A percentile compares a stretch with the other conserved stretches of the same genome.
Evolutionary conservation across 1,284 basidiomycete species (phyloP).

Genomic region (Ustilago nuda): DNA sequence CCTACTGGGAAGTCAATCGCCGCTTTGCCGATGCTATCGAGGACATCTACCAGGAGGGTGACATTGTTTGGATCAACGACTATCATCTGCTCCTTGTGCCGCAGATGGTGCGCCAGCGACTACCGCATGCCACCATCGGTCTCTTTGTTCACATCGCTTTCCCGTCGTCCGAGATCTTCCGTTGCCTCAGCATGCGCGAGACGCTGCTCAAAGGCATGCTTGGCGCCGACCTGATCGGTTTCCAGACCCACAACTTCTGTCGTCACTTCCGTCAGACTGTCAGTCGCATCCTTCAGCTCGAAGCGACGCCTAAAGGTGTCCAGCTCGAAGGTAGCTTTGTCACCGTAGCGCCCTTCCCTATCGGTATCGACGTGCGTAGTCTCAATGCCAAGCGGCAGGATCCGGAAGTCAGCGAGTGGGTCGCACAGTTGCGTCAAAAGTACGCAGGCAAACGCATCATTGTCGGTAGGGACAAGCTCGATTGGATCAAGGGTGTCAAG

Average conservation of each 20-base stretch:
- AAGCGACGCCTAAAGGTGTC: slow-evolving; percentile 85
- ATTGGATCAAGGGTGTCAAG: slow-evolving; percentile 84
- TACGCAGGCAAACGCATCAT: slow-evolving; percentile 86
- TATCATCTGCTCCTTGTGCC: slow-evolving; percentile 87
- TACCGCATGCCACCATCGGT: slow-evolving; percentile 80
- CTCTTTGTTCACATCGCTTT: slow-evolving; percentile 92
- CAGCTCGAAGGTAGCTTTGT: slow-evolving; percentile 76
- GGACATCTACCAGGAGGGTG: slow-evolving; percentile 80
- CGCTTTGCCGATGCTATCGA: slow-evolving; percentile 84
- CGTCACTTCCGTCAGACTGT: slow-evolving; percentile 76
- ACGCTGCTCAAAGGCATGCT: slow-evolving; percentile 79
- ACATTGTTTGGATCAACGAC: slow-evolving; percentile 75
- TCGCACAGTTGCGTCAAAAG: slow-evolving; percentile 78
- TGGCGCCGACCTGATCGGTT: slow-evolving; percentile 79
- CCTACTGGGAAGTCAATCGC: slow-evolving; percentile 84
- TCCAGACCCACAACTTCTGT: slow-evolving; percentile 80
- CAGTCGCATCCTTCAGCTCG: slow-evolving; percentile 81
- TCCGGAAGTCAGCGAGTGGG: slow-evolving; percentile 84
- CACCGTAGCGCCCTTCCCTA: slow-evolving; percentile 86
- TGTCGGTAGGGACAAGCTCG: slow-evolving; percentile 87
- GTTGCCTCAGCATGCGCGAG: slow-evolving; percentile 76
- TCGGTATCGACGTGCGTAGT: slow-evolving; percentile 84
- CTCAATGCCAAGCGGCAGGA: slow-evolving; percentile 79
- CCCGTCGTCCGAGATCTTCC: slow-evolving; percentile 87
- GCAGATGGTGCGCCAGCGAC: slow-evolving; percentile 76